Conservation (phyloP, 148 eudicot genomes). For the Euryodendron excelsum region DNA sequence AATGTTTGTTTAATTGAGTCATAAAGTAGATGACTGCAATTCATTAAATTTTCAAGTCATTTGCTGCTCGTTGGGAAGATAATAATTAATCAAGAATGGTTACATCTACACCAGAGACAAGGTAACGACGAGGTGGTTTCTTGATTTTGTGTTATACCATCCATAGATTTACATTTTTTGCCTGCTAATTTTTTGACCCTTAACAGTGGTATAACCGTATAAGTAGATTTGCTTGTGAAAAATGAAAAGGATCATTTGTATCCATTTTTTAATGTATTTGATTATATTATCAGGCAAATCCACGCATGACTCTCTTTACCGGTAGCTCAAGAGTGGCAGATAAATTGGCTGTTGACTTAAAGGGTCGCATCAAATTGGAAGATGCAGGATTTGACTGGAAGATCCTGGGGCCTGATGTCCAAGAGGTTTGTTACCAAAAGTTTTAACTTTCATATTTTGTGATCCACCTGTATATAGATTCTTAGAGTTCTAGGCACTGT, state of each 20-base stretch:
- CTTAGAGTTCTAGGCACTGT: neutral
- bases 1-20: neutral
- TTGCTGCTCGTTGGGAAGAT: neutral
- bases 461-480: constrained; percentile 2
- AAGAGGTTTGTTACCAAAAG: constrained; percentile 59
- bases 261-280: neutral
- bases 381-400: constrained; percentile 99
- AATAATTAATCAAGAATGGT: neutral
- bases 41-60: neutral
- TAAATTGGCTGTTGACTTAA: constrained; percentile 77
- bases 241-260: neutral
- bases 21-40: neutral
- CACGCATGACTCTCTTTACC: constrained; percentile 95
- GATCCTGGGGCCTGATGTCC: constrained; percentile 96
- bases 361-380: constrained; percentile 83
- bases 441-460: neutral
- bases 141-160: neutral
- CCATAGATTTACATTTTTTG: neutral
- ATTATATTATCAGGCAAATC: constrained; percentile 61
- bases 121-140: no score
- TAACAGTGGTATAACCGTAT: neutral
- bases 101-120: no score
- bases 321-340: constrained; percentile 98
- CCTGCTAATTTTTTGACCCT: neutral
- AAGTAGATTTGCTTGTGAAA: neutral